Percentiles rank a stretch among this genome's conserved stretches.
Conservation (phyloP, 371 early-diverging fungal genomes). For the Rhizopus sp. region DNA sequence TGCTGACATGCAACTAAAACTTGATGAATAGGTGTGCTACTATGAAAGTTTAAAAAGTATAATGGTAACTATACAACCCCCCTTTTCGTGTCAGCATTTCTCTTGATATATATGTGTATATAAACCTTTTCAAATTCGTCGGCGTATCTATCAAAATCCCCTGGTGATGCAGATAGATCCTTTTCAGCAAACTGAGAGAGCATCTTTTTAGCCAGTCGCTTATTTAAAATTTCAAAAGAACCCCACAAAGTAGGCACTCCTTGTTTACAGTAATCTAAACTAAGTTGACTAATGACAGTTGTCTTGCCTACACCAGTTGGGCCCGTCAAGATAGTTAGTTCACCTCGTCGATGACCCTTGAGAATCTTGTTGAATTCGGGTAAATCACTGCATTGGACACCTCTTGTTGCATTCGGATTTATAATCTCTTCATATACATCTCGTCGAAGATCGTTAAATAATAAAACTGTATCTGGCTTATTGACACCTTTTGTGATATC, state of each 20-base stretch:
- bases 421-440: constrained; percentile 69
- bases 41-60: constrained; percentile 78
- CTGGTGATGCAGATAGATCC: constrained; percentile 48
- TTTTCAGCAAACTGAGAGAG: constrained; percentile 67
- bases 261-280: constrained; percentile 72
- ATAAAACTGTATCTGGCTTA: constrained; percentile 67
- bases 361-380: constrained; percentile 63
- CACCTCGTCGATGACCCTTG: constrained; percentile 77
- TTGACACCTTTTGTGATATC: constrained; percentile 40
- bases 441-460: constrained; percentile 61
- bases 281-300: constrained; percentile 74
- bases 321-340: constrained; percentile 75
- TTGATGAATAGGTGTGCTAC: constrained; percentile 67
- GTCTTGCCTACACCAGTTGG: constrained; percentile 81
- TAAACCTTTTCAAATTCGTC: constrained; percentile 65
- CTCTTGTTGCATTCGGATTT: constrained; percentile 67
- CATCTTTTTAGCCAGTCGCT: constrained; percentile 73
- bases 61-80: constrained; percentile 57
- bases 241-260: constrained; percentile 83
- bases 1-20: constrained; percentile 74
- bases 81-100: background rate
- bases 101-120: too few species aligned
- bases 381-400: constrained; percentile 62
- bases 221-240: constrained; percentile 78
- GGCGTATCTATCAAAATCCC: constrained; percentile 59